Percentiles rank a stretch among this genome's conserved stretches.
phyloP scores from a whole-genome alignment of 2,329 filamentous ascomycete species.

The Ophiosphaerella narmari region DNA sequence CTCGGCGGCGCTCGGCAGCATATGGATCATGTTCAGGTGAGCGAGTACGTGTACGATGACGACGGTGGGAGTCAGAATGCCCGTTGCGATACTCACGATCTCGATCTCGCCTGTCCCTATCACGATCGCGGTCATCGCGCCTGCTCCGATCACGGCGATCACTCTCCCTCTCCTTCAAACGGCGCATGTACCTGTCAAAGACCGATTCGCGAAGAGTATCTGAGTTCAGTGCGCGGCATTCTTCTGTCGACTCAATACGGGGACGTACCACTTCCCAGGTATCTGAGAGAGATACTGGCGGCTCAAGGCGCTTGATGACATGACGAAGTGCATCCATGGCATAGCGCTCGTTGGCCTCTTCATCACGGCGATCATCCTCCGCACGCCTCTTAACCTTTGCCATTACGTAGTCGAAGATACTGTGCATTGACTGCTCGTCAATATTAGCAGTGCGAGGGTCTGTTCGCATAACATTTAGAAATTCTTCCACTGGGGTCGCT shows the following conservation, averaged over 20 bases:
- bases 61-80: constrained; percentile 46
- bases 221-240: constrained; percentile 80
- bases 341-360: constrained; percentile 83
- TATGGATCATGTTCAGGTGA: constrained; percentile 93
- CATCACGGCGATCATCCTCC: constrained; percentile 80
- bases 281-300: constrained; percentile 75
- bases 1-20: constrained; percentile 91
- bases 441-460: constrained; percentile 89
- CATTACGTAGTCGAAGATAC: constrained; percentile 86
- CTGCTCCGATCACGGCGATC: constrained; percentile 59
- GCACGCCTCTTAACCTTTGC: constrained; percentile 82
- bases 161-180: constrained; percentile 83
- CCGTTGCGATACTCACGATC: constrained; percentile 49
- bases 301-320: constrained; percentile 86
- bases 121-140: constrained; percentile 51
- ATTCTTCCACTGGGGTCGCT: constrained; percentile 87
- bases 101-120: constrained; percentile 46
- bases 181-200: constrained; percentile 90
- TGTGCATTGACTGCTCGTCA: constrained; percentile 74
- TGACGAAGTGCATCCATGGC: constrained; percentile 84
- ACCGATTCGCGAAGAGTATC: constrained; percentile 82
- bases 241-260: constrained; percentile 77
- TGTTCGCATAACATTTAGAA: constrained; percentile 77
- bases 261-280: constrained; percentile 87
- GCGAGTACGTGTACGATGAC: constrained; percentile 69